These are phyloP conservation scores for Phylloporus arenicola DNA, from an alignment of 768 basidiomycete species.

Conservation along the genomic window DNA sequence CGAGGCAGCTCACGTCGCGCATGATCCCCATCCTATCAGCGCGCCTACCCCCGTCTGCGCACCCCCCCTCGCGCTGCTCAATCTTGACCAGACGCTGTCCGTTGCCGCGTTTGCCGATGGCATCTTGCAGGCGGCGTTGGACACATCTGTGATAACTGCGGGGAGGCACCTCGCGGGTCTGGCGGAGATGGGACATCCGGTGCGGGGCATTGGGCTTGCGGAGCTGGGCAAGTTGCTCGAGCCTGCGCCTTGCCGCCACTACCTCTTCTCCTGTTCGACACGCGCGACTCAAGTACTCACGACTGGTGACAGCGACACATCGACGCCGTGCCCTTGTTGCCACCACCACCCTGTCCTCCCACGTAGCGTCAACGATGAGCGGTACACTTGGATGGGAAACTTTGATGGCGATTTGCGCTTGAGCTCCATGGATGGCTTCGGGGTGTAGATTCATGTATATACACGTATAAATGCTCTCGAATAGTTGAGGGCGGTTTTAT, in stretches of 20 bases:
- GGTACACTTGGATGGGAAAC: too few relatives aligned
- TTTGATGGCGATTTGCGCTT: too few relatives aligned
- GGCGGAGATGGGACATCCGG: slow-evolving; percentile 58
- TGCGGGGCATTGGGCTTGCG: slow-evolving; percentile 65
- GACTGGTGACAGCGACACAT: too few relatives aligned
- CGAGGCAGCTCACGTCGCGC: slow-evolving; percentile 56
- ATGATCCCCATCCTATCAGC: slow-evolving; percentile 63
- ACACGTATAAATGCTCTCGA: too few relatives aligned
- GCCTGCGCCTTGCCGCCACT: slow-evolving; percentile 30
- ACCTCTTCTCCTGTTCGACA: too few relatives aligned
- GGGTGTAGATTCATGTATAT: too few relatives aligned
- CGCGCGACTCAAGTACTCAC: too few relatives aligned
- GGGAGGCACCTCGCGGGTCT: slow-evolving; percentile 53
- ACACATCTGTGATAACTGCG: slow-evolving; percentile 56
- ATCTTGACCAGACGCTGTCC: slow-evolving; percentile 65
- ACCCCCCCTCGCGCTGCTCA: slow-evolving; percentile 70
- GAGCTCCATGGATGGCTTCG: too few relatives aligned
- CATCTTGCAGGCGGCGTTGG: slow-evolving; percentile 48
- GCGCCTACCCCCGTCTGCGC: slow-evolving; percentile 56
- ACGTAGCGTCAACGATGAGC: too few relatives aligned
- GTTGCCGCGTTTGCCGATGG: slow-evolving; percentile 43
- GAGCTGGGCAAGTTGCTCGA: slow-evolving; percentile 83
- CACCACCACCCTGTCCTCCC: too few relatives aligned
- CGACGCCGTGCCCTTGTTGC: too few relatives aligned
- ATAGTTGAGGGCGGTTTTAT: too few relatives aligned